These are phyloP conservation scores for Pluteus cervinus DNA, from an alignment of 768 basidiomycete species.

Conservation along the genomic window DNA sequence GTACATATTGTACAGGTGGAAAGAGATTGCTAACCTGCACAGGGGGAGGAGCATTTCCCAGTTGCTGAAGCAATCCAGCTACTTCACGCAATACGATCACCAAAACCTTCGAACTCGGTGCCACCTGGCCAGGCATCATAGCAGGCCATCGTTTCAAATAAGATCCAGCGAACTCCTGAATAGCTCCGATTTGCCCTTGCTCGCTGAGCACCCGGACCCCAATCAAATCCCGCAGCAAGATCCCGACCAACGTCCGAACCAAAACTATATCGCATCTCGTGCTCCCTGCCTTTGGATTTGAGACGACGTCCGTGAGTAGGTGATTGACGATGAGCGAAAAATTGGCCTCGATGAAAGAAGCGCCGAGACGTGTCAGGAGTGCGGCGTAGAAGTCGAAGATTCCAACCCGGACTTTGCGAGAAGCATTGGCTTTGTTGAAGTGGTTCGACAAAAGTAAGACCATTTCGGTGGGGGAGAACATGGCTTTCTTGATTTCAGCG, in stretches of 20 bases:
- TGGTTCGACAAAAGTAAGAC: slow-evolving; percentile 69
- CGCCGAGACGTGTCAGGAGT: slow-evolving; percentile 68
- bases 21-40: slow-evolving; percentile 53
- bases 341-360: slow-evolving; percentile 74
- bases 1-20: neutral
- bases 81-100: slow-evolving; percentile 77
- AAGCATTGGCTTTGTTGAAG: slow-evolving; percentile 68
- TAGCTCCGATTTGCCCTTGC: slow-evolving; percentile 88
- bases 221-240: slow-evolving; percentile 80
- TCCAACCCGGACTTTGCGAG: slow-evolving; percentile 73
- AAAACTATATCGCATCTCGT: slow-evolving; percentile 73
- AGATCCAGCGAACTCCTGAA: slow-evolving; percentile 74
- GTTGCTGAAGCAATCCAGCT: slow-evolving; percentile 77
- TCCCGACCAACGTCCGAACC: slow-evolving; percentile 65
- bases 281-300: slow-evolving; percentile 42
- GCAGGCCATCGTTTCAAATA: slow-evolving; percentile 93
- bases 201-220: slow-evolving; percentile 88
- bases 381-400: slow-evolving; percentile 87
- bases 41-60: slow-evolving; percentile 88
- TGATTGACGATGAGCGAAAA: slow-evolving; percentile 77
- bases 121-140: slow-evolving; percentile 78
- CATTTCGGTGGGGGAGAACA: slow-evolving; percentile 77
- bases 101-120: slow-evolving; percentile 62
- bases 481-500: slow-evolving; percentile 56
- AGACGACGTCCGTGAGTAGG: slow-evolving; percentile 72